Conservation (phyloP, 331 rosid genomes). For the Pyrus hybrid region DNA sequence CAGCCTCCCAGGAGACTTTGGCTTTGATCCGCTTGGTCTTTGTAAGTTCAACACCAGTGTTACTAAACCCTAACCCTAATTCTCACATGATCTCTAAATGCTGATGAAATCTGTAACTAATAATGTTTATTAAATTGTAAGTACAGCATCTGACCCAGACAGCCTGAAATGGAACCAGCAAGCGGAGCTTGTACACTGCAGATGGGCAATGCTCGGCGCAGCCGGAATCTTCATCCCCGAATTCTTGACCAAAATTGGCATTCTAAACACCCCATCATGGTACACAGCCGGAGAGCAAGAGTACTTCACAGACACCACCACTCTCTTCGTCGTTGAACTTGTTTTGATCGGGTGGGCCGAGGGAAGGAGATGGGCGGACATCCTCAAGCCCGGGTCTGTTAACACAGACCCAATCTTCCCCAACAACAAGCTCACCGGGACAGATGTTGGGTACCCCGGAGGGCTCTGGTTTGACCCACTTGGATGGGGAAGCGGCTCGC, state of each 20-base stretch:
- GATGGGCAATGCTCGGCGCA: constrained; percentile 80
- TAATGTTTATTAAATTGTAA: background rate
- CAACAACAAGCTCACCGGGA: constrained; percentile 74
- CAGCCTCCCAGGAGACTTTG: constrained; percentile 73
- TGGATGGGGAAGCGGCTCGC: constrained; percentile 71
- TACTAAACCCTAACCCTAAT: background rate
- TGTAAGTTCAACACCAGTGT: constrained; percentile 19
- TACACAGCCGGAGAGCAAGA: constrained; percentile 60
- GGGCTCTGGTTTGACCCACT: constrained; percentile 75
- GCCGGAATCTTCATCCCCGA: constrained; percentile 79
- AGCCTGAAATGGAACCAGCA: constrained; percentile 59
- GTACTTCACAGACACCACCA: constrained; percentile 70
- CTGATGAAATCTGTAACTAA: background rate
- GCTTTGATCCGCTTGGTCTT: constrained; percentile 72
- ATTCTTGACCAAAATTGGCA: constrained; percentile 57
- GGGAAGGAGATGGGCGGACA: constrained; percentile 74
- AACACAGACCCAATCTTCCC: constrained; percentile 75
- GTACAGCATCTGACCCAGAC: constrained; percentile 63
- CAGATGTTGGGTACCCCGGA: constrained; percentile 66
- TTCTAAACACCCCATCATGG: constrained; percentile 68
- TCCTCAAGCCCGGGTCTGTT: constrained; percentile 57
- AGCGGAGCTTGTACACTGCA: constrained; percentile 61
- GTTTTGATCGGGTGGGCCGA: constrained; percentile 72
- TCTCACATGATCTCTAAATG: background rate
- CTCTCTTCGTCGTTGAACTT: constrained; percentile 54